Base-by-base conservation (phyloP, 148 eudicot species). In the Chenopodium berlandieri region DNA sequence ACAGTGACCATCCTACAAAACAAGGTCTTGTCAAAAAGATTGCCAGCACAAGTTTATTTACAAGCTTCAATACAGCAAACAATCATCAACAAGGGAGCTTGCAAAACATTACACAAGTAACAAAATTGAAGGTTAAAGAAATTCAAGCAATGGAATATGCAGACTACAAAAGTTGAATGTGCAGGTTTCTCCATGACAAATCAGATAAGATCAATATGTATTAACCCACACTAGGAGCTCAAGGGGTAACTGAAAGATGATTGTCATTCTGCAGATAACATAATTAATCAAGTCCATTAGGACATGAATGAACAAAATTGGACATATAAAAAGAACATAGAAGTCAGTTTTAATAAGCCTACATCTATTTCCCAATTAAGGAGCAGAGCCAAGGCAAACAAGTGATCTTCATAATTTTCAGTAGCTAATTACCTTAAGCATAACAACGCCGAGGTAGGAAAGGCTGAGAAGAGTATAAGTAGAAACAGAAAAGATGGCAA, bases 1-100 rank as follows among this genome's bases (percentile, higher is more conserved):
- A 88, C 97, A 95, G 80, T 95, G 94, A 75, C 91, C 94, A 82
- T 91, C 88, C 88, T 88, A 69, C 60, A 73, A 73, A 56, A 56
- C 62, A 56, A 56, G 62, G 62, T 0, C 62, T 56, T 14, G 4
- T 14, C 1, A 56, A 56, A 56, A 17, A 52, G 16, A 16, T 56
- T 56, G 22, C 62, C 17, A 17, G 62, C 17, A 56, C 3, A 5
- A 16, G 62, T 19, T 56, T 56, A 7, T 4, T 14, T 56, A 56
- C 4, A 5, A 16, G 62, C 62, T 56, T 56, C 62, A 12, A 56
- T 56, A 19, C 16, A 56, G 62, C 19, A 56, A 16, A 56, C 62
- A 56, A 14, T 14, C 62, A 13, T 16, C 54, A 56, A 17, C 16
- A 56, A 19, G 7, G 22, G 62, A 17, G 20, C 20, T 56, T 17